phyloP scores from a whole-genome alignment of 257 asterid species.

The Ilex asprella region DNA sequence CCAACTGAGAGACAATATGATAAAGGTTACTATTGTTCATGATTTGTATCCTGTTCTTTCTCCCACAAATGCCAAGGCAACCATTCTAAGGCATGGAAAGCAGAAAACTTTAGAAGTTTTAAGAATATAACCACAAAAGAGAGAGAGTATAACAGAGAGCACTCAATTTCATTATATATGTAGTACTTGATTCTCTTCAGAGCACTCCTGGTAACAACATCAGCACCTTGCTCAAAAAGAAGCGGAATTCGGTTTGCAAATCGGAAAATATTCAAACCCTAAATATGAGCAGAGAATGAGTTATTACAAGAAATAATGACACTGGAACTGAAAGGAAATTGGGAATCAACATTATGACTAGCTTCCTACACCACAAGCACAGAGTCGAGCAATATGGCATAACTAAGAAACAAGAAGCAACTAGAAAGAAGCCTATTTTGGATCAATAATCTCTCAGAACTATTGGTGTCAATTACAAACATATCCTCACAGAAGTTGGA shows the following conservation, averaged over 20 bases:
- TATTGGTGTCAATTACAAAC: too few relatives aligned
- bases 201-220: constrained; percentile 90
- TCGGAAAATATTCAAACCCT: constrained; percentile 88
- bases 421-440: too few relatives aligned
- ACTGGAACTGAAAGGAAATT: neutral
- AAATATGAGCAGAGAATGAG: constrained; percentile 12
- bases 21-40: too few relatives aligned
- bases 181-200: constrained; percentile 78
- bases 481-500: too few relatives aligned
- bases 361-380: neutral
- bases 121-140: too few relatives aligned
- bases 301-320: too few relatives aligned
- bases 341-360: neutral
- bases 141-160: constrained; percentile 1
- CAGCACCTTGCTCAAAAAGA: constrained; percentile 95
- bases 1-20: constrained; percentile 53
- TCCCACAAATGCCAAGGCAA: too few relatives aligned
- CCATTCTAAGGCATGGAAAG: too few relatives aligned
- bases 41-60: too few relatives aligned
- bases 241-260: constrained; percentile 96
- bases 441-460: too few relatives aligned
- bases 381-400: neutral
- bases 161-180: neutral
- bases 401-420: too few relatives aligned
- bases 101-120: too few relatives aligned